Evolutionary conservation across 768 basidiomycete species (phyloP).

Genomic region (Ephemerocybe angulata): DNA sequence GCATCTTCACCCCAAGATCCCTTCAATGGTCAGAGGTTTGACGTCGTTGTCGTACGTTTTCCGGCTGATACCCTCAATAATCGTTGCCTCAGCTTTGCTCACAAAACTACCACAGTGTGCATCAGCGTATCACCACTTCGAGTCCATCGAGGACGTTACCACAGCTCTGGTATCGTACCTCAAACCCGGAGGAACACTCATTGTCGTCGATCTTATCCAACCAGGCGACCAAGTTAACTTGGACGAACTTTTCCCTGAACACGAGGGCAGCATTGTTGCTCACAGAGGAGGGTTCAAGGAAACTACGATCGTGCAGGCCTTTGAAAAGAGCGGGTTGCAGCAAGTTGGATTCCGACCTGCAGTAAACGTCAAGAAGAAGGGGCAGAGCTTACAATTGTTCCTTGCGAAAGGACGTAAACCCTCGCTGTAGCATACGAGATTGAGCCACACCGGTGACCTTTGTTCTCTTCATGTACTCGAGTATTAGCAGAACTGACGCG

Average conservation of each 20-base stretch:
- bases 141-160: slow-evolving; percentile 45
- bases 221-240: slow-evolving; percentile 16
- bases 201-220: slow-evolving; percentile 51
- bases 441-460: too few relatives aligned
- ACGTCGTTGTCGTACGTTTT: slow-evolving; percentile 61
- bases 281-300: slow-evolving; percentile 29
- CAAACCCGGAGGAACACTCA: slow-evolving; percentile 52
- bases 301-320: slow-evolving; percentile 20
- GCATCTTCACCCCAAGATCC: slow-evolving; percentile 37
- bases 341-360: slow-evolving; percentile 17
- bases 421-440: too few relatives aligned
- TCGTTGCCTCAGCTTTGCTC: background rate
- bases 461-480: too few relatives aligned
- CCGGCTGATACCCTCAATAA: too few relatives aligned
- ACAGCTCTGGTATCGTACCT: slow-evolving; percentile 44
- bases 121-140: slow-evolving; percentile 61
- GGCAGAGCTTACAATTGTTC: slow-evolving; percentile 17
- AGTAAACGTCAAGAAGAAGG: slow-evolving; percentile 17
- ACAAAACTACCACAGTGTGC: slow-evolving; percentile 44
- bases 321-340: slow-evolving; percentile 21
- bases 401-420: slow-evolving; percentile 19
- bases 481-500: too few relatives aligned
- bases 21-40: slow-evolving; percentile 55
- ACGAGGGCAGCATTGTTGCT: slow-evolving; percentile 24
- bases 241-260: slow-evolving; percentile 21